These are phyloP conservation scores for Acer yangbiense DNA, from an alignment of 345 rosid species.

Conservation along the genomic window DNA sequence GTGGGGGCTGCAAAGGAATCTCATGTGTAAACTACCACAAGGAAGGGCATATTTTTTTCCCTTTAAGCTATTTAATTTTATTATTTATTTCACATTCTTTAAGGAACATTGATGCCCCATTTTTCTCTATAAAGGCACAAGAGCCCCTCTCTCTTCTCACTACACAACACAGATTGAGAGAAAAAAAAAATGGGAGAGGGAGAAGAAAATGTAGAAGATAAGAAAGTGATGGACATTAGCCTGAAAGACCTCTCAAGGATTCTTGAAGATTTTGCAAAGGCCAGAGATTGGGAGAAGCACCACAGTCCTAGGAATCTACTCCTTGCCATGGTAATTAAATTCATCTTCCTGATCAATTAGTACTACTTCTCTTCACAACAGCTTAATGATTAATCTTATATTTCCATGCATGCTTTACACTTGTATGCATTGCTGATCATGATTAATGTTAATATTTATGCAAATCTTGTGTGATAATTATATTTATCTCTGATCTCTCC, in stretches of 20 bases:
- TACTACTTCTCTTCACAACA: neutral
- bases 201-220: conserved; percentile 14
- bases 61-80: conserved; percentile 6
- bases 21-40: conserved; percentile 23
- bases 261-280: conserved; percentile 49
- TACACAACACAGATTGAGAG: neutral
- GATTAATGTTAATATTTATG: too few relatives aligned
- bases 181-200: conserved; percentile 30
- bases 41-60: conserved; percentile 20
- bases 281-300: conserved; percentile 50
- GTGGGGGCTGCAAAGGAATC: conserved; percentile 36
- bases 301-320: conserved; percentile 55
- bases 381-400: neutral
- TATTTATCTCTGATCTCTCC: neutral
- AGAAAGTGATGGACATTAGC: conserved; percentile 37
- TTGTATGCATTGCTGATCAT: neutral
- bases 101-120: neutral
- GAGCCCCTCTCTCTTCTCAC: conserved; percentile 20
- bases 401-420: neutral
- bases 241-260: conserved; percentile 43
- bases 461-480: neutral
- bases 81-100: neutral
- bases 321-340: conserved; percentile 47
- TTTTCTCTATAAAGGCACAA: conserved; percentile 18
- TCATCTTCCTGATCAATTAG: neutral